These are phyloP conservation scores for Epichloe scottii DNA, from an alignment of 2,329 filamentous ascomycete genomes.

Conservation along the genomic window DNA sequence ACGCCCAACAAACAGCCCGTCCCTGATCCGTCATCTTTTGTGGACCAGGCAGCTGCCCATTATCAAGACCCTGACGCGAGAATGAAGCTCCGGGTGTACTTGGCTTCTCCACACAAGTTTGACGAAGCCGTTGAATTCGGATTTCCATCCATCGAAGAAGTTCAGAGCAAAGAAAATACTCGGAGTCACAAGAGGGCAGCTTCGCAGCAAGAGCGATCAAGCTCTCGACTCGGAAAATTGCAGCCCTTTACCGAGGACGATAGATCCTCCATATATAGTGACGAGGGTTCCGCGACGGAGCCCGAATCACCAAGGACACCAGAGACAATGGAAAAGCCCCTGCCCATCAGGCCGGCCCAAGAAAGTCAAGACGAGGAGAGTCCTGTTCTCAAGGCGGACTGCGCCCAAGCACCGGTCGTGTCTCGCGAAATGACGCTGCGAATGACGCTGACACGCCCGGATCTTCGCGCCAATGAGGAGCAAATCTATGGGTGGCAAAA, in stretches of 20 bases:
- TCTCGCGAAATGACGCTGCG: conserved; percentile 86
- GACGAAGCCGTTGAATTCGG: conserved; percentile 92
- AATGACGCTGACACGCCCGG: conserved; percentile 86
- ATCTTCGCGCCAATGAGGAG: conserved; percentile 65
- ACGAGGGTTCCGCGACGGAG: conserved; percentile 41
- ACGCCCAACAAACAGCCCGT: conserved; percentile 29
- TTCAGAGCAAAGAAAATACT: conserved; percentile 18
- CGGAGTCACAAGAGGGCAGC: conserved; percentile 10
- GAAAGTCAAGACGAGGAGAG: conserved; percentile 14
- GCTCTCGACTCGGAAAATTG: conserved; percentile 35
- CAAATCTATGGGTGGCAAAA: conserved; percentile 58
- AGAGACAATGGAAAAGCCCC: conserved; percentile 30
- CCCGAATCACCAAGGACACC: conserved; percentile 49
- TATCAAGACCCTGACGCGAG: conserved; percentile 86
- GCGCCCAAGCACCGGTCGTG: conserved; percentile 39
- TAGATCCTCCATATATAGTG: conserved; percentile 40
- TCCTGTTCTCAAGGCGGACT: conserved; percentile 23
- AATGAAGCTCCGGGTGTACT: conserved; percentile 71
- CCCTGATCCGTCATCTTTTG: conserved; percentile 17
- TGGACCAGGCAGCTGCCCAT: conserved; percentile 64
- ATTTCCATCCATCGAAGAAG: conserved; percentile 56
- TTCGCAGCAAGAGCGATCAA: conserved; percentile 14
- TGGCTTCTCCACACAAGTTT: conserved; percentile 86
- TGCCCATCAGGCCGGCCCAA: conserved; percentile 16
- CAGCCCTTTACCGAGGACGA: conserved; percentile 49